These are phyloP conservation scores for Cladosporium sp. DNA, from an alignment of 2,329 filamentous ascomycete genomes.

Conservation along the genomic window DNA sequence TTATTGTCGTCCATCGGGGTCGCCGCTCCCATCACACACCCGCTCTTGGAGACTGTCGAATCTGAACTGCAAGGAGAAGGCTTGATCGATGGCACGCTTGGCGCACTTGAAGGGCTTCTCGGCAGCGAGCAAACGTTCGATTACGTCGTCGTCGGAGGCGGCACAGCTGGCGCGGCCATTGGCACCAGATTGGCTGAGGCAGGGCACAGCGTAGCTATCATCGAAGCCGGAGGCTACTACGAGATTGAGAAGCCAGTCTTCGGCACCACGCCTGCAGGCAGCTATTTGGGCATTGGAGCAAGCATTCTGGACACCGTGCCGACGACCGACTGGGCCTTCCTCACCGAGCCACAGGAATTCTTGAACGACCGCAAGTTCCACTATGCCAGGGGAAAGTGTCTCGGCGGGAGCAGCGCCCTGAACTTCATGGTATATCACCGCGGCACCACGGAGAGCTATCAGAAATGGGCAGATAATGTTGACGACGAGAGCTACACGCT, in stretches of 20 bases:
- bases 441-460: conserved; percentile 26
- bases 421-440: conserved; percentile 26
- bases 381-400: conserved; percentile 26
- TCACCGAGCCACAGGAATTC: conserved; percentile 21
- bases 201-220: conserved; percentile 22
- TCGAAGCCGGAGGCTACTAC: conserved; percentile 30
- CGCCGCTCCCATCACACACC: background rate
- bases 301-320: conserved; percentile 12
- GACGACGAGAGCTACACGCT: conserved; percentile 29
- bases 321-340: conserved; percentile 24
- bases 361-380: conserved; percentile 14
- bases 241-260: conserved; percentile 15
- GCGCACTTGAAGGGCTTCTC: background rate
- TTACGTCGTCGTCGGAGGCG: conserved; percentile 25
- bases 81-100: conserved; percentile 1
- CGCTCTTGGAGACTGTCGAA: conserved; percentile 4
- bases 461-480: conserved; percentile 33
- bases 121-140: conserved; percentile 15
- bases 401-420: conserved; percentile 25
- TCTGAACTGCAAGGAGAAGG: conserved; percentile 1
- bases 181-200: conserved; percentile 21
- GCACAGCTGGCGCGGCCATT: conserved; percentile 22
- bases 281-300: conserved; percentile 14
- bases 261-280: conserved; percentile 17
- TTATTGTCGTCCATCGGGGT: background rate